Evolutionary conservation across 306 rosid species (phyloP), one percentile per base, ranked within the genome.

Genomic region (Malus sieversii): DNA sequence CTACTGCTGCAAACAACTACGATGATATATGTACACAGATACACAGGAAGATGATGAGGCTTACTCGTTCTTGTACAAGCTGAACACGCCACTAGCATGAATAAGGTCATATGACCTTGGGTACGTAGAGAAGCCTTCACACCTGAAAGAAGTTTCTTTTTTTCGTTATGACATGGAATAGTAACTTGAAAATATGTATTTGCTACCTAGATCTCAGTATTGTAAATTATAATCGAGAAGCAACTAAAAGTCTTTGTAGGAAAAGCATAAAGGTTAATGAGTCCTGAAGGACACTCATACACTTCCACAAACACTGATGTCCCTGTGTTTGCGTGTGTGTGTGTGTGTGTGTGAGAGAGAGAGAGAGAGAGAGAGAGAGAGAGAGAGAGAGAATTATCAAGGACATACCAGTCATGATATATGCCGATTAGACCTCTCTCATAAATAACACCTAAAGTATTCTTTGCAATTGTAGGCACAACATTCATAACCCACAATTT

Each of bases 91-190:
- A 82, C 77, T 88, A 62, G 91, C 96, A 80, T 96, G 99, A 75
- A 96, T 89, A 57, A 96, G 79, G 84, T 96, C 99, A 61, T 92
- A 90, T n/a, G 97, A 89, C 87, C 98, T 96, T 45, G 97, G 99
- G 84, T 96, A 92, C 32, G 99, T 96, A 61, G 99, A 96, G 86
- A 96, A 92, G 84, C 99, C 98, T 85, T 96, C 99, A 80, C 99
- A 90, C 99, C 99, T 96, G 86, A 77, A 70, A 69, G 44, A 59
- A 38, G 63, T 42, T 61, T 42, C 60, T 40, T 10, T 40, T 16
- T 40, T 15, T 23, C 8, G 30, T 75, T 55, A 32, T 71, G 64
- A 71, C 71, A 35, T 67, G 40, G 70, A 72, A 67, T 25, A 40
- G 27, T 38, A 59, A 59, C 55, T 8, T 42, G 42, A 35, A 38